Conservation (phyloP, 2,329 filamentous ascomycete genomes). For the Colletotrichum gigasporum region DNA sequence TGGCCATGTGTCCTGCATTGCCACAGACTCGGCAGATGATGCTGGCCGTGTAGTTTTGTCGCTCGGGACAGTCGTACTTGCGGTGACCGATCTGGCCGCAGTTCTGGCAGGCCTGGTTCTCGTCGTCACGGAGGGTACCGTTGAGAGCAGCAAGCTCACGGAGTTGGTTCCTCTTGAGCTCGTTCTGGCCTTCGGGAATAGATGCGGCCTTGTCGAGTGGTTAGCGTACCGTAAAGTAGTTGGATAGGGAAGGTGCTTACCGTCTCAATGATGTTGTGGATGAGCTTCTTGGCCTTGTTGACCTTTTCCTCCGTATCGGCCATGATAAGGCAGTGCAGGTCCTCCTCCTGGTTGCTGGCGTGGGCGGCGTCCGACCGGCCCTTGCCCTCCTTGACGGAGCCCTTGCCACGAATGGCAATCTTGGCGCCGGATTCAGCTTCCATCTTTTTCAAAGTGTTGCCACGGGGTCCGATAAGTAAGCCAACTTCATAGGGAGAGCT, state of each 20-base stretch:
- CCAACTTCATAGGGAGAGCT: conserved; percentile 93
- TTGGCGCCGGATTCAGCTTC: conserved; percentile 96
- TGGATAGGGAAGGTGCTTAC: conserved; percentile 62
- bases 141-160: conserved; percentile 97
- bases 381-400: conserved; percentile 99
- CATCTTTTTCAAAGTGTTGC: conserved; percentile 99
- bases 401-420: conserved; percentile 99
- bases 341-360: conserved; percentile 99
- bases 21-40: conserved; percentile 99
- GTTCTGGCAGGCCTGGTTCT: conserved; percentile 99
- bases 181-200: conserved; percentile 98
- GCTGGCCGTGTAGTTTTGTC: conserved; percentile 98
- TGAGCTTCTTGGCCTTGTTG: conserved; percentile 97
- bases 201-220: conserved; percentile 80
- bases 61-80: conserved; percentile 98
- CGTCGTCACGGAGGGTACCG: conserved; percentile 97
- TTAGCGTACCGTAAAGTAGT: conserved; percentile 36
- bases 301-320: conserved; percentile 99
- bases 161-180: conserved; percentile 98
- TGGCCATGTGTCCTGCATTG: conserved; percentile 97
- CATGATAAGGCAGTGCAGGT: conserved; percentile 99
- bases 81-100: conserved; percentile 98
- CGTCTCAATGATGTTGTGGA: conserved; percentile 98
- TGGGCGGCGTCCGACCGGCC: conserved; percentile 98
- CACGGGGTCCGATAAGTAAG: conserved; percentile 99